Base-by-base conservation (phyloP, 768 basidiomycete genomes). In the Sarcodon aspratus region DNA sequence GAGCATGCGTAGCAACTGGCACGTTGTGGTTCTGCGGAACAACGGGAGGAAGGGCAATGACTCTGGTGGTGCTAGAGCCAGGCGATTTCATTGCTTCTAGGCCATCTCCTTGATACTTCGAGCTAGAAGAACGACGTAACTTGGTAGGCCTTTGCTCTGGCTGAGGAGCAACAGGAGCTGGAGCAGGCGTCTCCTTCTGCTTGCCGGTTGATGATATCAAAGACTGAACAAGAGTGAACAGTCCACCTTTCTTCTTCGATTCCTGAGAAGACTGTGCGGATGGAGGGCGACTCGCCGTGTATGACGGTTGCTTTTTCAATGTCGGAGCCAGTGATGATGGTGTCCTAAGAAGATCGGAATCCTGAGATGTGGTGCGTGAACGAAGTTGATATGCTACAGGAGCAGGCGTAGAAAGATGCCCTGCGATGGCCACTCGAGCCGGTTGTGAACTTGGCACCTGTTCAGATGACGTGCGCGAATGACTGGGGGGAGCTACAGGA, bases 331-430 rank as follows among this genome's bases (percentile, higher is more conserved):
- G 36, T 11, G 53, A 49, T 8, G 52, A 49, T 3, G 52, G 35
- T 6, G 46, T 45, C 4, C 47, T 47, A 36, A 44, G 45, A 40
- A 48, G 56, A 15, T 21, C 50, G 49, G 55, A 31, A 48, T 71
- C 69, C 8, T 74, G 71, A 43, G 80, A 80, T 37, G 66, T 62
- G 17, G 68, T 47, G 12, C 52, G 60, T 34, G 63, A 50, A 31
- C 58, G 51, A 11, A 48, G 52, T 40, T 50, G 60, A 43, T 47
- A 59, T 42, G 56, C 62, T 7, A 55, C 47, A 32, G 62, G 64
- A 45, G 61, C 61, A 53, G 65, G 61, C 6, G 66, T 56, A 15
- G 59, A 57, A 10, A 59, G 40, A 49, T 67, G 61, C 1, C 60
- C 67, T 21, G 66, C 52, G n/a, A 52, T 48, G 9, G 66, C 57